phyloP scores from a whole-genome alignment of 2,329 filamentous ascomycete species.

The Cucurbitaria berberidis region DNA sequence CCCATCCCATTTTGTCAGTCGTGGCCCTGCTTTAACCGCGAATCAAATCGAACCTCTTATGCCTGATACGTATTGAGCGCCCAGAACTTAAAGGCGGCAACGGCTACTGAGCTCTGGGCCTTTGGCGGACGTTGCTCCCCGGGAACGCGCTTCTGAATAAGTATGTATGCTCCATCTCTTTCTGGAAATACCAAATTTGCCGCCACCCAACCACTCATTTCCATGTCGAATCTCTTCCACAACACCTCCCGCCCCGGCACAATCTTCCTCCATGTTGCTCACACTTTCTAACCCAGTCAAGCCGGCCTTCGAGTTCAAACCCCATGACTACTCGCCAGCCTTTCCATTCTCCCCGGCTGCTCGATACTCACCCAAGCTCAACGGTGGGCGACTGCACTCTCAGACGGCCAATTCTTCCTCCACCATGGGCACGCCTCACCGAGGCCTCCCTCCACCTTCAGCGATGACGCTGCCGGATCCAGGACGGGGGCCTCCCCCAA shows the following conservation, averaged over 20 bases:
- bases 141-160: slow-evolving; percentile 43
- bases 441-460: slow-evolving; percentile 60
- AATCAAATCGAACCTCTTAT: slow-evolving; percentile 43
- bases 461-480: slow-evolving; percentile 60
- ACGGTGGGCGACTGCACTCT: slow-evolving; percentile 49
- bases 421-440: slow-evolving; percentile 59
- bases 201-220: slow-evolving; percentile 39
- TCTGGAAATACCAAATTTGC: slow-evolving; percentile 38
- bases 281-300: slow-evolving; percentile 57
- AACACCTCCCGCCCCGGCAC: slow-evolving; percentile 21
- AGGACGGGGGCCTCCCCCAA: slow-evolving; percentile 45
- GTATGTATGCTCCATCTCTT: slow-evolving; percentile 48
- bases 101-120: slow-evolving; percentile 43
- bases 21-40: slow-evolving; percentile 43
- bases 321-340: slow-evolving; percentile 57
- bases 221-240: slow-evolving; percentile 39
- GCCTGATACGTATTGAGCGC: slow-evolving; percentile 43
- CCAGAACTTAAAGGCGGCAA: slow-evolving; percentile 42
- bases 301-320: slow-evolving; percentile 56
- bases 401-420: slow-evolving; percentile 51
- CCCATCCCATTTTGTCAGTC: slow-evolving; percentile 32
- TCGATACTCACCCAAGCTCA: slow-evolving; percentile 49
- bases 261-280: slow-evolving; percentile 55
- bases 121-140: slow-evolving; percentile 46
- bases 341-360: slow-evolving; percentile 48